Conservation (phyloP, 805 yeast species). For the Saccharomycodes ludwigii region DNA sequence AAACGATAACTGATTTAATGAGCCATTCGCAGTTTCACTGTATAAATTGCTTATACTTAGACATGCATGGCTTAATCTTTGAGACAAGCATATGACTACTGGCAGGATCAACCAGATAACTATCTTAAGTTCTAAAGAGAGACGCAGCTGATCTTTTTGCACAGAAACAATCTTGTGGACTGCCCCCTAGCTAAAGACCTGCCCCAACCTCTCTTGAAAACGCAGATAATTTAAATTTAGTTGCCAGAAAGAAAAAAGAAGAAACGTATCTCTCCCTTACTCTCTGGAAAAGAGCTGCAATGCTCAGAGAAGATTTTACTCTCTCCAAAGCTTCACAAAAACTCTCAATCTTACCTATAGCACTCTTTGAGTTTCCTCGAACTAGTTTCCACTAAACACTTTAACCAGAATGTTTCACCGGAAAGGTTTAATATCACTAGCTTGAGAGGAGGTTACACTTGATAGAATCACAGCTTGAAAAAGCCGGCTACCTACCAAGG, state of each 20-base stretch:
- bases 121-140: no score
- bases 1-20: slow-evolving; percentile 38
- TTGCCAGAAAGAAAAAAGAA: slow-evolving; percentile 7
- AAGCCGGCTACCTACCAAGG: slow-evolving; percentile 18
- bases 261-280: no score
- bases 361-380: slow-evolving; percentile 22
- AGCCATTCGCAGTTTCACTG: slow-evolving; percentile 41
- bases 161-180: slow-evolving; percentile 1
- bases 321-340: no score
- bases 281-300: slow-evolving; percentile 6
- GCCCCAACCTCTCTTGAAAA: slow-evolving; percentile 3
- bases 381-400: slow-evolving; percentile 20
- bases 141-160: no score
- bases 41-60: slow-evolving; percentile 35
- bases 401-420: slow-evolving; percentile 16
- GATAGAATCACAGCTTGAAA: slow-evolving; percentile 13
- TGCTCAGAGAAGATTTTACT: slow-evolving; percentile 8
- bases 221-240: slow-evolving; percentile 11
- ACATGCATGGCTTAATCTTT: slow-evolving; percentile 39
- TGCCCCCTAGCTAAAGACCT: background rate
- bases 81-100: slow-evolving; percentile 42
- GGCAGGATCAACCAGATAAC: slow-evolving; percentile 40
- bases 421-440: slow-evolving; percentile 18
- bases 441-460: slow-evolving; percentile 23
- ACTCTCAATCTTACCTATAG: slow-evolving; percentile 17